Percentiles rank a stretch among this genome's conserved stretches.
phyloP scores from a whole-genome alignment of 768 basidiomycete species.

The Coprinopsis marcescibilis region DNA sequence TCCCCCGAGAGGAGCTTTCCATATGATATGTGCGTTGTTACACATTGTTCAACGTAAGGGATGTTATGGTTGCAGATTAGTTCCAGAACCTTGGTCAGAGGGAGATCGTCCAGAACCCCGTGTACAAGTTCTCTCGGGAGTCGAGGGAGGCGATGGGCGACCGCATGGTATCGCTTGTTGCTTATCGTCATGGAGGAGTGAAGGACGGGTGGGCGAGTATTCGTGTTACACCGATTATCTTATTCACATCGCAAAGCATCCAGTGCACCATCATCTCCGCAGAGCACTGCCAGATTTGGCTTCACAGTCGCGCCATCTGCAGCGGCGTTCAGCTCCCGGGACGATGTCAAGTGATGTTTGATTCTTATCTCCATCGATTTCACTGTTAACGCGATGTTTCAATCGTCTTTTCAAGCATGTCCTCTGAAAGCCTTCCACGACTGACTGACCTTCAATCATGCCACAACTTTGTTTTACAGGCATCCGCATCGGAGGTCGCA shows the following conservation, averaged over 20 bases:
- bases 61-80: constrained; percentile 16
- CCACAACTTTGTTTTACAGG: constrained; percentile 15
- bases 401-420: not conserved
- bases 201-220: not conserved
- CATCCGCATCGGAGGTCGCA: constrained; percentile 17
- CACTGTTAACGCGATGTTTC: not conserved
- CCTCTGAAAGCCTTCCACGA: no score
- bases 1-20: constrained; percentile 10
- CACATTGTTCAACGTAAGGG: constrained; percentile 22
- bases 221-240: not conserved
- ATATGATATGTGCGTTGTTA: constrained; percentile 14
- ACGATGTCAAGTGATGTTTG: no score
- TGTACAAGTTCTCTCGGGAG: constrained; percentile 24
- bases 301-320: no score
- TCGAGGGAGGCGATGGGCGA: constrained; percentile 14
- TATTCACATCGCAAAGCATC: no score
- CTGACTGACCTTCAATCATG: constrained; percentile 13
- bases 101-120: constrained; percentile 22
- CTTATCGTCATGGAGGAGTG: not conserved
- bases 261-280: no score
- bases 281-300: no score
- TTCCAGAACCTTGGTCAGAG: constrained; percentile 20
- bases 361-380: not conserved
- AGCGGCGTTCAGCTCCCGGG: no score
- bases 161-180: constrained; percentile 12